phyloP scores from a whole-genome alignment of 2,329 filamentous ascomycete genomes.

The Aureobasidium leucospermi region DNA sequence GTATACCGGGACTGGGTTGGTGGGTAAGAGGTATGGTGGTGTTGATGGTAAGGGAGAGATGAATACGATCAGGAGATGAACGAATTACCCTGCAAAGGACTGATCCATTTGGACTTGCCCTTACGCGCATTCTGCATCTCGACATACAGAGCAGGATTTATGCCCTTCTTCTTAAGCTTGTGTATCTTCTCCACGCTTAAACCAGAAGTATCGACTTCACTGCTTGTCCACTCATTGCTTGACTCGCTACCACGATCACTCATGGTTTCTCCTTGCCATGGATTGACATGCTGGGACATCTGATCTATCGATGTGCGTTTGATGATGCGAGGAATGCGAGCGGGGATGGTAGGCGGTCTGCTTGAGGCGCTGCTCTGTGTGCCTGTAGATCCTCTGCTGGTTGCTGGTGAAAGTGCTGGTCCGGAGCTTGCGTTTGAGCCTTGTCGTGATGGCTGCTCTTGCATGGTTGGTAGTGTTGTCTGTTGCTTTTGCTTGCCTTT shows the following conservation, averaged over 20 bases:
- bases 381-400: neutral
- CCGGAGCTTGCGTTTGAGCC: neutral
- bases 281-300: conserved; percentile 25
- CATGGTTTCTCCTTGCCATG: conserved; percentile 13
- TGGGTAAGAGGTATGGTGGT: neutral
- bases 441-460: neutral
- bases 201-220: conserved; percentile 31
- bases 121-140: conserved; percentile 41
- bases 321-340: conserved; percentile 21
- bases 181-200: conserved; percentile 35
- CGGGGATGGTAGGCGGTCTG: neutral
- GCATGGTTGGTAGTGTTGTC: neutral
- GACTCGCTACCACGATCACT: conserved; percentile 17
- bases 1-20: neutral
- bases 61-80: conserved; percentile 73
- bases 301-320: conserved; percentile 29
- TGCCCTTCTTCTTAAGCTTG: conserved; percentile 40
- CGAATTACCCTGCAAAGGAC: conserved; percentile 56
- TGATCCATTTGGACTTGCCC: conserved; percentile 21
- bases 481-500: conserved; percentile 6
- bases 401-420: neutral
- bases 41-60: too few species aligned
- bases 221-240: conserved; percentile 31
- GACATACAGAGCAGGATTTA: conserved; percentile 39
- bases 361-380: neutral